Conservation (phyloP, 2,329 filamentous ascomycete genomes). For the Thelonectria rubi region DNA sequence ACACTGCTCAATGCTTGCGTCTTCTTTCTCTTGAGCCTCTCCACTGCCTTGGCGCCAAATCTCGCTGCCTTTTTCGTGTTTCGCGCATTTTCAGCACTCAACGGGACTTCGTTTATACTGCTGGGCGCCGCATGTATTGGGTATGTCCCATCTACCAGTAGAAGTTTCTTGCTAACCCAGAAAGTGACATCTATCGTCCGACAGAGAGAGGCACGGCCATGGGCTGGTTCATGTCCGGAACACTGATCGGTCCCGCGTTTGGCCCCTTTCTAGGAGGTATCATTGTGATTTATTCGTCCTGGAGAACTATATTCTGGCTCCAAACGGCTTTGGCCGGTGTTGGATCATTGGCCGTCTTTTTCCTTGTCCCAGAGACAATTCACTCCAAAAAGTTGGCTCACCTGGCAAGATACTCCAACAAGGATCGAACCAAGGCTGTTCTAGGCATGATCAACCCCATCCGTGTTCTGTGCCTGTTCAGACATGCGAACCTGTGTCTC, state of each 20-base stretch:
- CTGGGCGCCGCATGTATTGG: conserved; percentile 76
- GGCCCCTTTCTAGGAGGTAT: conserved; percentile 78
- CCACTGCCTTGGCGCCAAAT: conserved; percentile 76
- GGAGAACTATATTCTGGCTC: conserved; percentile 83
- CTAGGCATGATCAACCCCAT: conserved; percentile 73
- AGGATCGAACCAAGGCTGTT: conserved; percentile 62
- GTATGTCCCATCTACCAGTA: conserved; percentile 46
- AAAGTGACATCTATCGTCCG: conserved; percentile 68
- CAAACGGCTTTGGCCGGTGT: conserved; percentile 73
- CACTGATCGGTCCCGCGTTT: conserved; percentile 75
- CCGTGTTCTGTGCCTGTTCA: conserved; percentile 69
- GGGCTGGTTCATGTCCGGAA: conserved; percentile 77
- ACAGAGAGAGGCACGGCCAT: conserved; percentile 77
- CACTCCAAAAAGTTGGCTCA: conserved; percentile 71
- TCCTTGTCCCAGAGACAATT: conserved; percentile 78
- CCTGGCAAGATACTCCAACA: conserved; percentile 61
- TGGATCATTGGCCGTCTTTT: conserved; percentile 67
- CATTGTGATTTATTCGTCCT: conserved; percentile 77
- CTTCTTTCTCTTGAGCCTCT: conserved; percentile 75
- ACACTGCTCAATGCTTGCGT: conserved; percentile 66
- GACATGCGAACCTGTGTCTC: conserved; percentile 74
- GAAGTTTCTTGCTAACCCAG: neutral
- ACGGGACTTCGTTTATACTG: conserved; percentile 78
- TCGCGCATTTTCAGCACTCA: conserved; percentile 76
- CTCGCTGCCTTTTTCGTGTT: conserved; percentile 78